Conservation (phyloP, 1,284 basidiomycete species). For the Amylostereum areolatum region DNA sequence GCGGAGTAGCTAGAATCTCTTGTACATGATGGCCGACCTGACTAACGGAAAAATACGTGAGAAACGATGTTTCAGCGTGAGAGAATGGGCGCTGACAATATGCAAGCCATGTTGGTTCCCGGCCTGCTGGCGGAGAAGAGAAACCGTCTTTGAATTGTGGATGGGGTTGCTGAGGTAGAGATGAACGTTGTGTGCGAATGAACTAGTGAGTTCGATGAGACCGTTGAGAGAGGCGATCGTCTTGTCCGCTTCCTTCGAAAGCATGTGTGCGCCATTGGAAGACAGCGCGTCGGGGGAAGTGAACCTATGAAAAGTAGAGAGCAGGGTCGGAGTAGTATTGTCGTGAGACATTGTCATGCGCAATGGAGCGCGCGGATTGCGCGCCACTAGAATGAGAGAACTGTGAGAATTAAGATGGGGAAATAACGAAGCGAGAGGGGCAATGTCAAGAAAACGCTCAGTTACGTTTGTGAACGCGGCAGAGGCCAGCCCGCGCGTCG, state of each 20-base stretch:
- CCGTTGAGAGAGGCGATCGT: slow-evolving; percentile 39
- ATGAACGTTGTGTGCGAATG: slow-evolving; percentile 45
- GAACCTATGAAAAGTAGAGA: not conserved
- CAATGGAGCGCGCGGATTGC: not conserved
- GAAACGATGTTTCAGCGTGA: slow-evolving; percentile 7
- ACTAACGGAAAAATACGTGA: slow-evolving; percentile 31
- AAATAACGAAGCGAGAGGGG: no score
- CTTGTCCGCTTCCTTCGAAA: slow-evolving; percentile 37
- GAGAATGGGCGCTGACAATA: slow-evolving; percentile 31
- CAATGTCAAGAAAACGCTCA: no score
- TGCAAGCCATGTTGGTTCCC: slow-evolving; percentile 42
- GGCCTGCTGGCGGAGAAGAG: slow-evolving; percentile 58
- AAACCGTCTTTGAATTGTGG: slow-evolving; percentile 59
- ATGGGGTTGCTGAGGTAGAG: slow-evolving; percentile 32
- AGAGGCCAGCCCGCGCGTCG: no score
- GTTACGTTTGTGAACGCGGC: no score
- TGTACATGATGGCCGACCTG: slow-evolving; percentile 42
- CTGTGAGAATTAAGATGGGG: no score
- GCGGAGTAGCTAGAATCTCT: slow-evolving; percentile 37
- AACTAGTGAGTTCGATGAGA: slow-evolving; percentile 44
- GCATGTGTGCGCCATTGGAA: slow-evolving; percentile 33
- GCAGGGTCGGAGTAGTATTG: not conserved
- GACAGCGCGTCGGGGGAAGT: not conserved
- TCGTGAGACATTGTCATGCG: not conserved
- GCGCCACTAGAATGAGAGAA: not conserved